Evolutionary conservation across 1,284 basidiomycete genomes (phyloP).

Genomic region (Puccinia hordei): DNA sequence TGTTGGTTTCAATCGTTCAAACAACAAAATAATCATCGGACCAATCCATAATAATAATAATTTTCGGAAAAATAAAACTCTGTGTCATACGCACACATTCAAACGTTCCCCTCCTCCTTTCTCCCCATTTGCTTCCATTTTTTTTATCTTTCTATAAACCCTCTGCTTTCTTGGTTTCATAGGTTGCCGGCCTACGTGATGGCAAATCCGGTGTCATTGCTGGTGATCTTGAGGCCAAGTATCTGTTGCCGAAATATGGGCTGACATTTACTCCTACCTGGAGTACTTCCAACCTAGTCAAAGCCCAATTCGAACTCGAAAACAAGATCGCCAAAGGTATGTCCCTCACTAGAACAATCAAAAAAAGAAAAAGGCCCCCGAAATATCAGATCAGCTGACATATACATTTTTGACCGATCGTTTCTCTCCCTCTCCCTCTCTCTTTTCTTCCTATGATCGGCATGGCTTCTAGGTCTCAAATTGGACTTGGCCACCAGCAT

Average conservation of each 20-base stretch:
- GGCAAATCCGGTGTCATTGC: conserved; percentile 58
- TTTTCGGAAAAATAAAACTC: conserved; percentile 68
- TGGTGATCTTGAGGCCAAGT: conserved; percentile 60
- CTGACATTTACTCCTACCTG: conserved; percentile 67
- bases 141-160: conserved; percentile 19
- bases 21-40: not conserved
- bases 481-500: conserved; percentile 84
- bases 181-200: conserved; percentile 57
- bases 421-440: not conserved
- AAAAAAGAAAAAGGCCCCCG: not conserved
- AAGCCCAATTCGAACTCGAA: conserved; percentile 89
- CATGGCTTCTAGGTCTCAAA: conserved; percentile 70
- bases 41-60: not conserved
- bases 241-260: conserved; percentile 59
- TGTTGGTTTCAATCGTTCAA: conserved; percentile 35
- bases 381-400: not conserved
- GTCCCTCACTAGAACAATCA: conserved; percentile 19
- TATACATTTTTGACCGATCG: conserved; percentile 2
- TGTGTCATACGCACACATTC: conserved; percentile 55
- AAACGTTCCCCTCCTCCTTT: not conserved
- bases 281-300: conserved; percentile 85
- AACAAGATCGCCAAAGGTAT: conserved; percentile 89
- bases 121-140: not conserved
- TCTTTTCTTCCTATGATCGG: not conserved
- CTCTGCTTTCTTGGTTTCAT: conserved; percentile 27